Percentiles rank a stretch among this genome's conserved stretches.
phyloP scores from a whole-genome alignment of 2,329 filamentous ascomycete genomes.

The Botrytis pseudocinerea region DNA sequence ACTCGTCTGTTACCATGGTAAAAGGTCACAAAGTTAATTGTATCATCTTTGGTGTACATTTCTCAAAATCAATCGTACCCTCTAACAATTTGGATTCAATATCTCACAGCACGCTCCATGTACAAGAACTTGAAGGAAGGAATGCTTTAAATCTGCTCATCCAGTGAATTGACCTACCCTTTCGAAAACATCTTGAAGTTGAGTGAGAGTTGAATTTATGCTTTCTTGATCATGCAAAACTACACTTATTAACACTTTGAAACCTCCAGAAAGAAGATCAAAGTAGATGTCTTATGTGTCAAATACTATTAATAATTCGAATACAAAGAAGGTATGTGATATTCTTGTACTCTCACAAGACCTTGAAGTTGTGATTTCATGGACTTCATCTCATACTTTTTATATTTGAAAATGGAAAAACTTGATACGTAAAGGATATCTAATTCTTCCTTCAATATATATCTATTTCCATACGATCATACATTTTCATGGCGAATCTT shows the following conservation, averaged over 20 bases:
- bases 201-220: background rate
- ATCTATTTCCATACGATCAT: no score
- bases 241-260: background rate
- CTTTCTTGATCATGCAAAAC: background rate
- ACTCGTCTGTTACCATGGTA: background rate
- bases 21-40: background rate
- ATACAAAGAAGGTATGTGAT: no score
- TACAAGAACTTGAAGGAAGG: background rate
- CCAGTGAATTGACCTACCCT: background rate
- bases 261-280: no score
- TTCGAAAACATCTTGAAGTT: background rate
- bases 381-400: no score
- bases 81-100: background rate
- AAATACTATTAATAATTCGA: no score
- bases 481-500: no score
- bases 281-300: background rate
- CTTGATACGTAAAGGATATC: no score
- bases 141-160: background rate
- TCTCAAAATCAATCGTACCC: background rate
- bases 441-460: no score
- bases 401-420: no score
- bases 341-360: no score
- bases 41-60: background rate
- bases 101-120: background rate
- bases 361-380: background rate